Conservation (phyloP, 805 yeast genomes). For the Ogataea paradorogensis region DNA sequence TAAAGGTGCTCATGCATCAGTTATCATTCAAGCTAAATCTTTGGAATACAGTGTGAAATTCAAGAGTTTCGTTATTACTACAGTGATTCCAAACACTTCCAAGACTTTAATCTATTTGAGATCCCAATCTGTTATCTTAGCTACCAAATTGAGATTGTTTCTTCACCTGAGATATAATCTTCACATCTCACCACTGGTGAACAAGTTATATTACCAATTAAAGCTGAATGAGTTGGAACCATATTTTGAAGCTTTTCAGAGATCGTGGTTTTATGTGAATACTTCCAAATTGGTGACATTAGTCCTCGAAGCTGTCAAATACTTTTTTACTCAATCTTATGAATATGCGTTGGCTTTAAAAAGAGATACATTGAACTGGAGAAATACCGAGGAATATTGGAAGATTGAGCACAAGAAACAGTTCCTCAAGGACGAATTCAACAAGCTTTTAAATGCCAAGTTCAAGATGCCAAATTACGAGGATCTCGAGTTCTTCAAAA, state of each 20-base stretch:
- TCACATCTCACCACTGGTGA: slow-evolving; percentile 23
- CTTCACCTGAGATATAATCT: slow-evolving; percentile 22
- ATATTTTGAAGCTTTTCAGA: slow-evolving; percentile 12
- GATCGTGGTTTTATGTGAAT: slow-evolving; percentile 14
- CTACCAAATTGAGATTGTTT: slow-evolving; percentile 11
- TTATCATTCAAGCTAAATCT: slow-evolving; percentile 2
- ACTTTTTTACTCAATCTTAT: slow-evolving; percentile 8
- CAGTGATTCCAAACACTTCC: slow-evolving; percentile 17
- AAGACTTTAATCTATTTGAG: slow-evolving; percentile 1
- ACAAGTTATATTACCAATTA: slow-evolving; percentile 5
- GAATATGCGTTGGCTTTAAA: slow-evolving; percentile 18
- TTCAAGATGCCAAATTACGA: slow-evolving; percentile 29
- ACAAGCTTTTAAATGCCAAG: slow-evolving; percentile 29
- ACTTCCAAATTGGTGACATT: slow-evolving; percentile 3
- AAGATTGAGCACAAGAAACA: slow-evolving; percentile 31
- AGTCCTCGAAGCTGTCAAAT: slow-evolving; percentile 3
- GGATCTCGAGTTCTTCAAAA: slow-evolving; percentile 25
- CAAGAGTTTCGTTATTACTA: slow-evolving; percentile 6
- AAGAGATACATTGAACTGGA: slow-evolving; percentile 22
- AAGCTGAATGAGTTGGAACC: slow-evolving; percentile 23
- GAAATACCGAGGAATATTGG: slow-evolving; percentile 26
- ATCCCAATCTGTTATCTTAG: slow-evolving; percentile 5
- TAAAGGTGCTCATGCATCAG: slow-evolving; percentile 5
- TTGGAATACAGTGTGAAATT: slow-evolving; percentile 2
- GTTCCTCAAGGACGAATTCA: slow-evolving; percentile 32